A percentile compares a stretch with the other conserved stretches of the same genome.
These are phyloP conservation scores for Xerocomellus chrysenteron DNA, from an alignment of 768 basidiomycete genomes.

Conservation along the genomic window DNA sequence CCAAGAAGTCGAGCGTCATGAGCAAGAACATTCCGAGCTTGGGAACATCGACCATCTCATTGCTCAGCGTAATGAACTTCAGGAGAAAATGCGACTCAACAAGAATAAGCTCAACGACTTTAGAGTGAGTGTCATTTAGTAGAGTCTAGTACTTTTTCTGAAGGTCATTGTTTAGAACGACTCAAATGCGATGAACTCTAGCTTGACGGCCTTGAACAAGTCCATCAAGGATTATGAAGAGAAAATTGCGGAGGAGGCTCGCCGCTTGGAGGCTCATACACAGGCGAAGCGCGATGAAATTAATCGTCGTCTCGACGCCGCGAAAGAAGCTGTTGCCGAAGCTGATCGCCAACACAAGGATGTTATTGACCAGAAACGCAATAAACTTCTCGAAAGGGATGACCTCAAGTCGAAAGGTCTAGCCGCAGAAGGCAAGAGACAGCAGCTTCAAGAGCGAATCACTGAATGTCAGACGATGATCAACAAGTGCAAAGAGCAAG, in stretches of 20 bases:
- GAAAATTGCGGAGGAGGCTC: conserved; percentile 54
- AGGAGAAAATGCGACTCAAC: conserved; percentile 45
- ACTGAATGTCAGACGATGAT: conserved; percentile 50
- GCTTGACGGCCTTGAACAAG: conserved; percentile 34
- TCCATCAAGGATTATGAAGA: conserved; percentile 38
- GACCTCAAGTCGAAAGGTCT: conserved; percentile 37
- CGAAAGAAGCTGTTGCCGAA: conserved; percentile 38
- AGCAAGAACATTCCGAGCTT: conserved; percentile 41
- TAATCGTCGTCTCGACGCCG: conserved; percentile 48
- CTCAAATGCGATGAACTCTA: conserved; percentile 48
- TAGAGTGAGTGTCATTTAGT: conserved; percentile 37
- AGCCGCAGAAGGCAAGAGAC: conserved; percentile 33
- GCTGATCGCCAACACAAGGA: conserved; percentile 38
- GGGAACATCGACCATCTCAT: conserved; percentile 50
- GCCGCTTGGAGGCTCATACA: conserved; percentile 52
- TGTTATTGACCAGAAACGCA: conserved; percentile 35
- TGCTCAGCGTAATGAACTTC: conserved; percentile 33
- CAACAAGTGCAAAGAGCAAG: conserved; percentile 44
- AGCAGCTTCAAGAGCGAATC: conserved; percentile 42
- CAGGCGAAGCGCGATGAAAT: conserved; percentile 63
- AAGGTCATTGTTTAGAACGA: conserved; percentile 41
- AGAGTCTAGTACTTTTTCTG: not conserved
- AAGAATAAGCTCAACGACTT: conserved; percentile 43
- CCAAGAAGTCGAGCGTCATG: conserved; percentile 36
- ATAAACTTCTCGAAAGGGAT: conserved; percentile 31